Conservation (phyloP, 176 grass and related monocot species). For the Lolium rigidum region DNA sequence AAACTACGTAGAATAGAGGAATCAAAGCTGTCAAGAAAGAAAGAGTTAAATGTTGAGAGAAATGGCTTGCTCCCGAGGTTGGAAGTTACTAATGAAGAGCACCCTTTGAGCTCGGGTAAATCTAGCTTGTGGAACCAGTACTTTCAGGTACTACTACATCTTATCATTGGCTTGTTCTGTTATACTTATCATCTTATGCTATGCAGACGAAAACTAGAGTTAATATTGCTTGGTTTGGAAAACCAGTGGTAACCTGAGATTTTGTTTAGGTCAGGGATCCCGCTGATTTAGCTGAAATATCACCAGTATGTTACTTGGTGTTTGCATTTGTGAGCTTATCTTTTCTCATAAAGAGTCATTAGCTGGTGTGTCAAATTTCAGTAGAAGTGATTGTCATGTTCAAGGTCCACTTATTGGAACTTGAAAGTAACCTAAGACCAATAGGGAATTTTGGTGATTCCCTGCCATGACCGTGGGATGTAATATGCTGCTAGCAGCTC, state of each 20-base stretch:
- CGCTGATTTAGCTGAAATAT: not conserved
- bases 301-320: not conserved
- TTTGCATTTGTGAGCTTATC: conserved; percentile 11
- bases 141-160: conserved; percentile 69
- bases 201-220: conserved; percentile 17
- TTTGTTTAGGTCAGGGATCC: not conserved
- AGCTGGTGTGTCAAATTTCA: not conserved
- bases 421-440: not conserved
- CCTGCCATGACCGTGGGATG: not conserved
- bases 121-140: conserved; percentile 87
- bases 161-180: not conserved
- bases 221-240: conserved; percentile 32
- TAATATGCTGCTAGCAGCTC: too few relatives aligned
- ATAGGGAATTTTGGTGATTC: conserved; percentile 11
- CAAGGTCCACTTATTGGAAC: not conserved
- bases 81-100: conserved; percentile 82
- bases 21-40: conserved; percentile 52
- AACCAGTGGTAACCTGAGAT: conserved; percentile 5
- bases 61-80: conserved; percentile 61
- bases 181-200: not conserved
- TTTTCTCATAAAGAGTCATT: not conserved
- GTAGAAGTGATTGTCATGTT: not conserved
- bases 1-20: conserved; percentile 56
- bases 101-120: conserved; percentile 85
- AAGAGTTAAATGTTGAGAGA: conserved; percentile 41